Evolutionary conservation across 2,329 filamentous ascomycete species (phyloP), one percentile per base, ranked within the genome.

Genomic region (Aspergillaceae sp.): DNA sequence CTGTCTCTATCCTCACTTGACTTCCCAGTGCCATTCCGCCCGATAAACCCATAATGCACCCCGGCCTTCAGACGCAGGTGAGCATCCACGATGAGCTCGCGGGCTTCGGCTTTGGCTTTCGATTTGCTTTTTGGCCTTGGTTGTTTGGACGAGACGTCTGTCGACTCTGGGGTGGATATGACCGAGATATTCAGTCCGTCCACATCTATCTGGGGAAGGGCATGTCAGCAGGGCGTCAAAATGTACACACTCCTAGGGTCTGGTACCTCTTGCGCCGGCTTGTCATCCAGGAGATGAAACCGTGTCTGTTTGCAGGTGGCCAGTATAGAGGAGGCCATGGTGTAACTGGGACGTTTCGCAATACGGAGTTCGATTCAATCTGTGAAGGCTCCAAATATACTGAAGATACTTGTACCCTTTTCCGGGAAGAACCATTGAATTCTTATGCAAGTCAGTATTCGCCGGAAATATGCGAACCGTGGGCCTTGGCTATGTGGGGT

Each of bases 1-100:
- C 1, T 10, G 1, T 26, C 44, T 28, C 4, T 11, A 3, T 11
- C 46, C 58, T 26, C 65, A 84, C 82, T 91, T 3, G 86, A 90
- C 61, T 94, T 94, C 4, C 87, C 88, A 2, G 82, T 84, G 0
- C 87, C 87, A 65, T 94, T 94, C 5, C 86, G 76, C 0, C 87
- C 88, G 19, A 91, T 73, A 1, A 94, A 71, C 0, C 86, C 87
- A 71, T 94, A 94, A 50, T 85, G 76, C 40, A 81, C 74, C 0
- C 85, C 83, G 42, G 82, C 78, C 53, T 91, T 86, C 3, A 94
- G 68, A 27, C 82, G 78, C 33, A 94, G 67, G 47, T 81, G 82
- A 1, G 84, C 84, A 61, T 84, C 79, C 7, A 72, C 73, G 3
- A 94, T 72, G 4, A 94, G 77, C 61, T 92, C 87, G 42, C 55